A percentile compares a stretch with the other conserved stretches of the same genome.
Evolutionary conservation across 306 rosid species (phyloP).

Genomic region (Ochetophila trinervis): DNA sequence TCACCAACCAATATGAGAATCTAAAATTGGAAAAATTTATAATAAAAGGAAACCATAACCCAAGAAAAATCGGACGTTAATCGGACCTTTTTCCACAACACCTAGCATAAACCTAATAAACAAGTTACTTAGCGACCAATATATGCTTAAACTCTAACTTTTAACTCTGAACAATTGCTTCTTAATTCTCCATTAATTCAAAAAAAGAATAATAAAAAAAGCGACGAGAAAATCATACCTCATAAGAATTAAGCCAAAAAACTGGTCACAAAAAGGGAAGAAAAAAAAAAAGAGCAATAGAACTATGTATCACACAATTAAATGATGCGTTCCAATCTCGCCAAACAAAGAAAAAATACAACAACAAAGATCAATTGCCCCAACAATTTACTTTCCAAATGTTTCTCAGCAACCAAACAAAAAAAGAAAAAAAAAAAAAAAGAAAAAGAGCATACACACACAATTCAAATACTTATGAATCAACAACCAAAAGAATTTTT

Average conservation of each 20-base stretch:
- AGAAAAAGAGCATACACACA: too few species aligned
- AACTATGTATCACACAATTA: too few species aligned
- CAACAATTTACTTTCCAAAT: background rate
- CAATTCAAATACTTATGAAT: background rate
- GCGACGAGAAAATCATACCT: too few species aligned
- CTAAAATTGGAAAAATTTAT: background rate
- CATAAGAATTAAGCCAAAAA: too few species aligned
- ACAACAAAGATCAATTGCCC: background rate
- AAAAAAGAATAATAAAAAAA: too few species aligned
- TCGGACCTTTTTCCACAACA: background rate
- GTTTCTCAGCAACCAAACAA: conserved; percentile 17
- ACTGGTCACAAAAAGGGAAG: too few species aligned
- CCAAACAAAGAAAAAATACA: background rate
- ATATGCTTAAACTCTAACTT: background rate
- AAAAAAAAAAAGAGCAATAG: too few species aligned
- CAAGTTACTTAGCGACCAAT: background rate
- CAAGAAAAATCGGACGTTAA: too few species aligned
- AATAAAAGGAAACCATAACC: background rate
- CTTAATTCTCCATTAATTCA: too few species aligned
- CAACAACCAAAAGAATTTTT: background rate
- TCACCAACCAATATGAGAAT: too few species aligned
- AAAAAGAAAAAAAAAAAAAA: background rate
- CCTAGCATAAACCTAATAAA: background rate
- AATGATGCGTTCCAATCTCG: too few species aligned
- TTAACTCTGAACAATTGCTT: too few species aligned